phyloP scores from a whole-genome alignment of 2,329 filamentous ascomycete species.

The Dactylellina drechsleri region DNA sequence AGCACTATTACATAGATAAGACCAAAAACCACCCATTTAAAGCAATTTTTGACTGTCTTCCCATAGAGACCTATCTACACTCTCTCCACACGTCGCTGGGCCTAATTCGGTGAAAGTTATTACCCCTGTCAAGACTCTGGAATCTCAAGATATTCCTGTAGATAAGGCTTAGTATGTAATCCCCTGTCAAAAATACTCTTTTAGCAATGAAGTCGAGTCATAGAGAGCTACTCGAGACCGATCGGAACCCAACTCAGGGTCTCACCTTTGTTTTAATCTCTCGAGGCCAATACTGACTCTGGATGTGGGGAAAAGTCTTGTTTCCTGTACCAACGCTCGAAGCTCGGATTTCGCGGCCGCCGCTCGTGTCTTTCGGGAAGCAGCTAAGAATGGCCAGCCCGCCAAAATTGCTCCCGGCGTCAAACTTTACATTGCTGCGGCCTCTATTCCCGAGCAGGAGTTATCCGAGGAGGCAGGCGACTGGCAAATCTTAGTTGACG shows the following conservation, averaged over 20 bases:
- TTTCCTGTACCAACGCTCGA: constrained; percentile 89
- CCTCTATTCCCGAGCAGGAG: constrained; percentile 79
- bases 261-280: no score
- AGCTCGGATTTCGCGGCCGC: constrained; percentile 83
- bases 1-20: no score
- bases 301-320: constrained; percentile 64
- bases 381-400: constrained; percentile 63
- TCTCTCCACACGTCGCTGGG: constrained; percentile 84
- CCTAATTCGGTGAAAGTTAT: constrained; percentile 92
- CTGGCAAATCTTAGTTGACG: constrained; percentile 83
- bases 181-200: no score
- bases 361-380: constrained; percentile 82
- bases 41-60: no score
- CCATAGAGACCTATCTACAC: constrained; percentile 79
- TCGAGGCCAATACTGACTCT: no score
- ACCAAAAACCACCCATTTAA: no score
- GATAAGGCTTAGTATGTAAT: constrained; percentile 75
- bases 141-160: constrained; percentile 77
- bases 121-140: constrained; percentile 79
- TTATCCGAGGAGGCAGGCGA: constrained; percentile 81
- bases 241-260: no score
- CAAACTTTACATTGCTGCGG: constrained; percentile 88
- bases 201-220: no score
- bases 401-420: constrained; percentile 75
- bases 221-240: no score